These are phyloP conservation scores for Pontederia crassipes DNA, from an alignment of 176 grass and related monocot species.

Conservation along the genomic window DNA sequence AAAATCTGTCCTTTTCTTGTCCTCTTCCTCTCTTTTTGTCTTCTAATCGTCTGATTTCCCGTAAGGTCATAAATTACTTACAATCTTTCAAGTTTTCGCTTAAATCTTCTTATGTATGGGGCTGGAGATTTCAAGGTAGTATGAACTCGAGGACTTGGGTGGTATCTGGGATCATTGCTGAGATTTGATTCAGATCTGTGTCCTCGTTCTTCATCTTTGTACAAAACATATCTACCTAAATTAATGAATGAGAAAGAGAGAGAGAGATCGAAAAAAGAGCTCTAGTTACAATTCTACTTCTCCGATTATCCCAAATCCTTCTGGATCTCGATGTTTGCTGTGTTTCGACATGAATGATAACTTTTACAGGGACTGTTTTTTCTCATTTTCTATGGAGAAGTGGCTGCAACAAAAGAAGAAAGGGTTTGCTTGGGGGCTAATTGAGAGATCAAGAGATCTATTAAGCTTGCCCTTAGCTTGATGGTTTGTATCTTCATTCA, in stretches of 20 bases:
- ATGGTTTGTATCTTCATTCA: too few species aligned
- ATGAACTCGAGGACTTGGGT: not conserved
- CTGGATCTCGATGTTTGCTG: not conserved
- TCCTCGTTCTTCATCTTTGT: not conserved
- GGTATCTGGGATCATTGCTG: not conserved
- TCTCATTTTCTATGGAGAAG: too few species aligned
- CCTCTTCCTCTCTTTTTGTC: not conserved
- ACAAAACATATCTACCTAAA: not conserved
- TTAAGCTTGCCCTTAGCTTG: too few species aligned
- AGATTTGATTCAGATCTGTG: not conserved
- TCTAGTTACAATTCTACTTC: not conserved
- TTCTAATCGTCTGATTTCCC: not conserved
- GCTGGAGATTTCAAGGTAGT: not conserved
- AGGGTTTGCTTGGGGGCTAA: too few species aligned
- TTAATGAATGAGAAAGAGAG: slow-evolving; percentile 1
- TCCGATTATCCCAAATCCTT: not conserved
- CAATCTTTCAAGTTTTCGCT: not conserved
- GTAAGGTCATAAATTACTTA: too few species aligned
- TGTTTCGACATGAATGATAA: too few species aligned
- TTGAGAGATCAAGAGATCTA: too few species aligned
- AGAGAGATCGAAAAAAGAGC: not conserved
- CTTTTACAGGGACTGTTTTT: too few species aligned
- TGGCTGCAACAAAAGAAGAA: too few species aligned
- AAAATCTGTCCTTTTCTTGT: not conserved
- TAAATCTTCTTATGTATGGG: not conserved